Percentiles rank a stretch among this genome's conserved stretches.
phyloP scores from a whole-genome alignment of 169 alveolate species.

The Cyclospora cayetanensis region DNA sequence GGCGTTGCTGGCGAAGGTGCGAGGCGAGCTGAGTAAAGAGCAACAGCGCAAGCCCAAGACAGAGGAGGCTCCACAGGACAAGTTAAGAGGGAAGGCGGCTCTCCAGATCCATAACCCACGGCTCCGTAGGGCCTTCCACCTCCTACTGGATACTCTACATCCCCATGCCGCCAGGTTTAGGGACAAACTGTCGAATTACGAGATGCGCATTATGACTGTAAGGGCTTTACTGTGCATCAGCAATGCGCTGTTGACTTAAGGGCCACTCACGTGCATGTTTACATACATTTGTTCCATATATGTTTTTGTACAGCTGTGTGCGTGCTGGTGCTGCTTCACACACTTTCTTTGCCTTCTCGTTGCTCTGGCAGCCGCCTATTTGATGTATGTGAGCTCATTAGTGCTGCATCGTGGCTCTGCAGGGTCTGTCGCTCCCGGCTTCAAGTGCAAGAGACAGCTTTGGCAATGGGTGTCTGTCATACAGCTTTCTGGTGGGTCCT shows the following conservation, averaged over 20 bases:
- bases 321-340: no score
- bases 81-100: background rate
- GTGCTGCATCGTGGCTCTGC: background rate
- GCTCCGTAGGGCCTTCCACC: background rate
- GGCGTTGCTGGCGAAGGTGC: slow-evolving; percentile 75
- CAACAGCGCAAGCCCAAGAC: background rate
- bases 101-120: background rate
- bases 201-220: slow-evolving; percentile 1
- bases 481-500: background rate
- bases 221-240: no score
- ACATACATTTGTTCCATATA: no score
- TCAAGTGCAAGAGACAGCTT: background rate
- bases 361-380: background rate
- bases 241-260: no score
- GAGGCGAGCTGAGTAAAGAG: slow-evolving; percentile 72
- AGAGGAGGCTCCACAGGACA: background rate
- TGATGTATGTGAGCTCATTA: background rate
- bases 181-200: background rate
- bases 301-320: no score
- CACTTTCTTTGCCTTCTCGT: no score
- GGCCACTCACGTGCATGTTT: no score
- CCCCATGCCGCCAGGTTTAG: slow-evolving; percentile 12
- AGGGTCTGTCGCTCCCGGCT: background rate
- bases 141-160: background rate
- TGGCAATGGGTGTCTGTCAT: background rate